Percentiles rank a stretch among this genome's conserved stretches.
These are phyloP conservation scores for Karstenula rhodostoma DNA, from an alignment of 2,329 filamentous ascomycete genomes.

Conservation along the genomic window DNA sequence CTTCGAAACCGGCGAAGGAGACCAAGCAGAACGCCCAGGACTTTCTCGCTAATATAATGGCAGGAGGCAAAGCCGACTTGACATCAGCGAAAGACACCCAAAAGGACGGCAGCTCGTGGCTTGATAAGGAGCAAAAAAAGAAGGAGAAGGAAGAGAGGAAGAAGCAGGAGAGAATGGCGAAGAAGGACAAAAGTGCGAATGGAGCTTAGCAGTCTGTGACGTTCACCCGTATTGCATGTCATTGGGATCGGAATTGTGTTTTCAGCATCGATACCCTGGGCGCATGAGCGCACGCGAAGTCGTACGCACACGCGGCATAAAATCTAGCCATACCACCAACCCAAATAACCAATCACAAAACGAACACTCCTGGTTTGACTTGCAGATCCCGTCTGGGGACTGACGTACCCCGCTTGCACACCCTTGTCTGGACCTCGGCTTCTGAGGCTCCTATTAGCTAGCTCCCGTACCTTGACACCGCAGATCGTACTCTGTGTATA, in stretches of 20 bases:
- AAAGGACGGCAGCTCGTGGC: slow-evolving; percentile 5
- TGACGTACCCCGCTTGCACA: slow-evolving; percentile 1
- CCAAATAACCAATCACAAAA: neutral
- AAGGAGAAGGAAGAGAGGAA: slow-evolving; percentile 20
- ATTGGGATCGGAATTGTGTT: too few species aligned
- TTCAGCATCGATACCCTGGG: neutral
- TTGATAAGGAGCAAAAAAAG: slow-evolving; percentile 18
- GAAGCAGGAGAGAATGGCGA: slow-evolving; percentile 6
- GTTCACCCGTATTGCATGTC: neutral
- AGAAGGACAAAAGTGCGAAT: neutral
- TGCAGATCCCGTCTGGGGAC: neutral
- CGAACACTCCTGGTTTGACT: neutral
- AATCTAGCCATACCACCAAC: neutral
- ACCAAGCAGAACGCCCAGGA: neutral
- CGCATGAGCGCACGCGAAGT: neutral
- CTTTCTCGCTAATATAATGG: neutral
- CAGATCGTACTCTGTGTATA: neutral
- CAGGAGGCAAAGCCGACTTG: neutral
- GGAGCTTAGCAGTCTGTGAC: neutral
- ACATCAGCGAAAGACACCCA: neutral
- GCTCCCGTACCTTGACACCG: neutral
- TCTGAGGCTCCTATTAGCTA: neutral
- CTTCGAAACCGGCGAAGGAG: neutral
- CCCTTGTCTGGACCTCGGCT: neutral
- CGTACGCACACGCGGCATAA: neutral